A percentile compares a stretch with the other conserved stretches of the same genome.
These are phyloP conservation scores for Beta corolliflora DNA, from an alignment of 179 eudicot species.

Conservation along the genomic window DNA sequence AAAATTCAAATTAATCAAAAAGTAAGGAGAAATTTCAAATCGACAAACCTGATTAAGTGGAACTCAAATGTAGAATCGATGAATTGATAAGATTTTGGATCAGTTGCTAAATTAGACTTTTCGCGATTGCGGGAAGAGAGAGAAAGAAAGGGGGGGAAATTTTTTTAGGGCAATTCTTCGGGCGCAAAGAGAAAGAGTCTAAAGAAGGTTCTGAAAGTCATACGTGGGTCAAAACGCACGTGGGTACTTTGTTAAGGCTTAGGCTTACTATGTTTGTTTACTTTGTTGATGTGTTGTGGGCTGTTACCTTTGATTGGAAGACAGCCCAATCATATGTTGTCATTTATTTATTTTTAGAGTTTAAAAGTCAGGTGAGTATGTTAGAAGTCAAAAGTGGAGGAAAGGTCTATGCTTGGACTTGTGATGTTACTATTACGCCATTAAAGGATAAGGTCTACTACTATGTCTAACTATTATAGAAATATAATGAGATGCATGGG, in stretches of 20 bases:
- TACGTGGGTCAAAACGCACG: constrained; percentile 32
- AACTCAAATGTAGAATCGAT: background rate
- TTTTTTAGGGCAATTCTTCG: constrained; percentile 8
- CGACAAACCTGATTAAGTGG: constrained; percentile 10
- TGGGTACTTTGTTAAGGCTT: constrained; percentile 6
- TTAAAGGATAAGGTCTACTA: background rate
- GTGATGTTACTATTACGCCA: background rate
- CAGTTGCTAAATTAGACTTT: background rate
- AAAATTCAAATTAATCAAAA: background rate
- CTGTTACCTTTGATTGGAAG: constrained; percentile 15
- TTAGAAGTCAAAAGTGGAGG: background rate
- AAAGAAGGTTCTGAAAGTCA: constrained; percentile 29
- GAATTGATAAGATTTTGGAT: constrained; percentile 8
- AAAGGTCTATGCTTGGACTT: background rate
- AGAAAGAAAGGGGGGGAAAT: constrained; percentile 20
- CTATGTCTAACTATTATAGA: background rate
- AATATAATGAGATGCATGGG: background rate
- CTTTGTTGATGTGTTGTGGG: background rate
- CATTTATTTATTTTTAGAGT: background rate
- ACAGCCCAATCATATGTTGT: constrained; percentile 29
- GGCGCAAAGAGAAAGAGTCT: background rate
- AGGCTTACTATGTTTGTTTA: background rate
- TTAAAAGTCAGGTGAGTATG: background rate
- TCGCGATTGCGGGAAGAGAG: constrained; percentile 15
- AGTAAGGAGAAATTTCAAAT: background rate